Evolutionary conservation across 495 filamentous ascomycete genomes (phyloP).

Genomic region (Daldinia childiae): DNA sequence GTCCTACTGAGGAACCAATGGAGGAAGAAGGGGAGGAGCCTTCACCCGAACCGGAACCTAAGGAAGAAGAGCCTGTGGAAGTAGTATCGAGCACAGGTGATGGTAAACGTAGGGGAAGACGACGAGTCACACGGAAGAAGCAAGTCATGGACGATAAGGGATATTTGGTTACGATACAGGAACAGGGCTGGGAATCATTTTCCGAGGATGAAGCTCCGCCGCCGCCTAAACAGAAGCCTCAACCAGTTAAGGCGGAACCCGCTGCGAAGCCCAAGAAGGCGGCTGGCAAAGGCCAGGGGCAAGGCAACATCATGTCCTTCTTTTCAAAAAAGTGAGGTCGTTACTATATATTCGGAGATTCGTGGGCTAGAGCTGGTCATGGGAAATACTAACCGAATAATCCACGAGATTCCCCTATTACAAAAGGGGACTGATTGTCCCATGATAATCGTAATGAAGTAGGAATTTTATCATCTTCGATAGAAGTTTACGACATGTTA

Average conservation of each 20-base stretch:
- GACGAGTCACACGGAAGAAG: slow-evolving; percentile 89
- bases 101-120: slow-evolving; percentile 79
- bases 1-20: slow-evolving; percentile 41
- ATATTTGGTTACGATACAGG: slow-evolving; percentile 91
- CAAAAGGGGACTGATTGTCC: not conserved
- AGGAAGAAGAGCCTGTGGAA: slow-evolving; percentile 61
- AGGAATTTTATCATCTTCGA: not conserved
- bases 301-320: slow-evolving; percentile 94
- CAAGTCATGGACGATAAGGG: slow-evolving; percentile 92
- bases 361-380: not conserved
- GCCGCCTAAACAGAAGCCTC: slow-evolving; percentile 62
- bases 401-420: not conserved
- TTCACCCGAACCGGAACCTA: slow-evolving; percentile 51
- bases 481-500: not conserved
- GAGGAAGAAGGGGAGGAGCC: slow-evolving; percentile 50
- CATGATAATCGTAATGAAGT: not conserved
- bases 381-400: not conserved
- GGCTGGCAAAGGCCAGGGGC: slow-evolving; percentile 68
- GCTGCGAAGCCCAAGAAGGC: slow-evolving; percentile 66
- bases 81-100: slow-evolving; percentile 63
- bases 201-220: slow-evolving; percentile 82
- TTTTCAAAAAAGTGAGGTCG: slow-evolving; percentile 77
- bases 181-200: slow-evolving; percentile 92
- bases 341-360: not conserved
- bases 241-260: slow-evolving; percentile 37